Conservation (phyloP, 2,329 filamentous ascomycete species). For the Pyricularia sp. region DNA sequence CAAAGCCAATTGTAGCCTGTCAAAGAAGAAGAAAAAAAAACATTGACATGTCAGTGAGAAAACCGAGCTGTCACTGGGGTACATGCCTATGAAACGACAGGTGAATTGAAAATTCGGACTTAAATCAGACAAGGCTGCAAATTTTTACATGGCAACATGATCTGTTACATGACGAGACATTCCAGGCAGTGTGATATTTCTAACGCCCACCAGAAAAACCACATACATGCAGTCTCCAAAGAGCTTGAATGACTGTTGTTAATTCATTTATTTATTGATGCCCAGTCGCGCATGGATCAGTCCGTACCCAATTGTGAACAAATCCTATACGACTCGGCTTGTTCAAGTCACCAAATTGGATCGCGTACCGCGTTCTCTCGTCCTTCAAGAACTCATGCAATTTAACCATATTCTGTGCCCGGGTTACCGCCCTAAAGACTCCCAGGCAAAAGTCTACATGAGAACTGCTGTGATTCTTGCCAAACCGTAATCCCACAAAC, state of each 20-base stretch:
- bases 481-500: background rate
- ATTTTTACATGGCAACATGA: background rate
- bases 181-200: background rate
- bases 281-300: background rate
- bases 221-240: background rate
- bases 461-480: background rate
- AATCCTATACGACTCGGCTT: background rate
- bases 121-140: background rate
- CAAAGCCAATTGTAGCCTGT: background rate
- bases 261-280: background rate
- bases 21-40: too few relatives aligned
- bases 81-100: background rate
- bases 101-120: background rate
- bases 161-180: background rate
- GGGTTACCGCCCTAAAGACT: background rate
- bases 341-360: background rate
- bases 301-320: background rate
- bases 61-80: background rate
- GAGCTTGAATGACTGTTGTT: background rate
- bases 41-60: background rate
- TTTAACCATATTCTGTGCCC: background rate
- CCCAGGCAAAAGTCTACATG: background rate
- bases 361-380: background rate
- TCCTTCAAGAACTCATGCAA: background rate
- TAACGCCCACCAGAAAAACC: background rate